phyloP scores from a whole-genome alignment of 495 filamentous ascomycete species.

The Aspergillus conjunctus region DNA sequence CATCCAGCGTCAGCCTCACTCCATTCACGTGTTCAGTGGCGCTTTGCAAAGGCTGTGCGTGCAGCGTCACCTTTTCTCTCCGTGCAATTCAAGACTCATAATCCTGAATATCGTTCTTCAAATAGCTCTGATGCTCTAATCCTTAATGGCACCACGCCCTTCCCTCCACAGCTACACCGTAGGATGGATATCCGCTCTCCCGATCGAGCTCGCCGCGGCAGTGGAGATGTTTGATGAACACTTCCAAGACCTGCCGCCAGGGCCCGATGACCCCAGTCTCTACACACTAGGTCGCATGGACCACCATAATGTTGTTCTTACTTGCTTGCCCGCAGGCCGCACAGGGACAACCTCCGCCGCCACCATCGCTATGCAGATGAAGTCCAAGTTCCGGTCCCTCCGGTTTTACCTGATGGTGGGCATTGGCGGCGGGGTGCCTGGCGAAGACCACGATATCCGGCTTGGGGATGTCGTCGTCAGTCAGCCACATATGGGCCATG shows the following conservation, averaged over 20 bases:
- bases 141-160: background rate
- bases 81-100: background rate
- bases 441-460: conserved; percentile 28
- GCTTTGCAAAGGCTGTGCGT: background rate
- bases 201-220: conserved; percentile 33
- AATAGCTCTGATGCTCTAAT: background rate
- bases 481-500: conserved; percentile 16
- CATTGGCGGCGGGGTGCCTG: conserved; percentile 38
- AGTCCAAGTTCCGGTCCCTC: conserved; percentile 25
- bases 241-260: conserved; percentile 23
- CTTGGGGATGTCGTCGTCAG: conserved; percentile 43
- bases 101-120: background rate
- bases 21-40: background rate
- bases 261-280: conserved; percentile 28
- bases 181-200: conserved; percentile 39
- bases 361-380: conserved; percentile 27
- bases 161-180: conserved; percentile 29
- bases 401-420: conserved; percentile 35
- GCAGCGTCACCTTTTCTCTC: background rate
- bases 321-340: conserved; percentile 27
- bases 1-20: background rate
- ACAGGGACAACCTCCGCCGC: conserved; percentile 34
- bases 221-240: conserved; percentile 32
- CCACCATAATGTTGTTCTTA: conserved; percentile 39
- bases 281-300: conserved; percentile 36